phyloP scores from a whole-genome alignment of 768 basidiomycete species.

The Lentinula detonsa region DNA sequence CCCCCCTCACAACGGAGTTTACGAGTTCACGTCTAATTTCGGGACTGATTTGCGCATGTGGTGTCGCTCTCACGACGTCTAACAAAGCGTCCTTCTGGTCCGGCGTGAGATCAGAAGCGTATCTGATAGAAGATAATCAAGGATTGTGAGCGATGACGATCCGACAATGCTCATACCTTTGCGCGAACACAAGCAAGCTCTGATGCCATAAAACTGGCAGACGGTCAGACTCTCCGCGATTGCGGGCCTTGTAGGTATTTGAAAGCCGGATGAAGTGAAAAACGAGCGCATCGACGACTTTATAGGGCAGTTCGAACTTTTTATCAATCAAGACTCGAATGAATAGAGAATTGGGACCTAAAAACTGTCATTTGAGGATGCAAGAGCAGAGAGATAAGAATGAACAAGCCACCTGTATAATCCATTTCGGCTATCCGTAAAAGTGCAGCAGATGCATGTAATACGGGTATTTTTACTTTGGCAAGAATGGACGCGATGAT shows the following conservation, averaged over 20 bases:
- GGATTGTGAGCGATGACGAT: neutral
- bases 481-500: conserved; percentile 89
- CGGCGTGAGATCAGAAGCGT: conserved; percentile 88
- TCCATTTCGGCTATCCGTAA: conserved; percentile 95
- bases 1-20: conserved; percentile 82
- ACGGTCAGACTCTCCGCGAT: conserved; percentile 64
- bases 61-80: conserved; percentile 82
- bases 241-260: conserved; percentile 76
- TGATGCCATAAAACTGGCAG: conserved; percentile 99
- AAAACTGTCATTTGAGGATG: conserved; percentile 10
- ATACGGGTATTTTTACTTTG: conserved; percentile 89
- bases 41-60: conserved; percentile 81
- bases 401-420: conserved; percentile 63
- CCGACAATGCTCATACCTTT: conserved; percentile 51
- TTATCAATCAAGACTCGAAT: conserved; percentile 96
- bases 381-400: neutral
- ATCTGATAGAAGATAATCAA: conserved; percentile 39
- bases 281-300: conserved; percentile 94
- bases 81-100: conserved; percentile 98
- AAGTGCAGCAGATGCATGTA: conserved; percentile 94
- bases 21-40: conserved; percentile 91
- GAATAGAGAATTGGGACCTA: conserved; percentile 91
- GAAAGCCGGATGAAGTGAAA: conserved; percentile 98
- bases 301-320: conserved; percentile 96
- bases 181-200: conserved; percentile 88